Evolutionary conservation across 2,329 filamentous ascomycete species (phyloP).

Genomic region (Penicillium sp.): DNA sequence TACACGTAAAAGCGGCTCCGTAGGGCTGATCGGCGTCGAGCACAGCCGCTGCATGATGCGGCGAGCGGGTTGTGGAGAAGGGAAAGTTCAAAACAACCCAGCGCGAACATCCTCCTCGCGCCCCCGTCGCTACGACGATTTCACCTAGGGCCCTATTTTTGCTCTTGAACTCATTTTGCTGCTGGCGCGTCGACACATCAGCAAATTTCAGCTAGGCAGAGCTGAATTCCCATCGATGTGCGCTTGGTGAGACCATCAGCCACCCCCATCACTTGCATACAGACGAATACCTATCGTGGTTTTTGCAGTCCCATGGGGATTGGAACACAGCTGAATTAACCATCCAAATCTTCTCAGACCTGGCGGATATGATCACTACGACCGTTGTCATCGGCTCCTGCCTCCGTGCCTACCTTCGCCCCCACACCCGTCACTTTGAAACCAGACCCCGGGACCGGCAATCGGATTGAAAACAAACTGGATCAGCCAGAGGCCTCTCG

Average conservation of each 20-base stretch:
- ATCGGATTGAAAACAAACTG: slow-evolving; percentile 11
- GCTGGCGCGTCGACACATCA: slow-evolving; percentile 9
- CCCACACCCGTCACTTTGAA: slow-evolving; percentile 23
- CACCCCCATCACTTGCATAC: slow-evolving; percentile 16
- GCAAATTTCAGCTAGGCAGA: slow-evolving; percentile 16
- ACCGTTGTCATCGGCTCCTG: slow-evolving; percentile 32
- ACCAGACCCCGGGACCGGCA: slow-evolving; percentile 20
- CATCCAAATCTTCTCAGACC: slow-evolving; percentile 14
- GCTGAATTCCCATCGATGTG: slow-evolving; percentile 26
- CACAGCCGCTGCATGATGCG: slow-evolving; percentile 36
- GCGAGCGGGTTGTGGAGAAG: slow-evolving; percentile 35
- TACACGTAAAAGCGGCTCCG: slow-evolving; percentile 4
- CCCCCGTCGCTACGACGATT: background rate
- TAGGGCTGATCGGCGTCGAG: slow-evolving; percentile 37
- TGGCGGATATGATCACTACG: slow-evolving; percentile 35
- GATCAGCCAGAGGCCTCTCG: background rate
- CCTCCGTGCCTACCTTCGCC: slow-evolving; percentile 26
- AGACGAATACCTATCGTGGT: slow-evolving; percentile 4
- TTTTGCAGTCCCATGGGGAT: slow-evolving; percentile 8
- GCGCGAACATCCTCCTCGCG: slow-evolving; percentile 10
- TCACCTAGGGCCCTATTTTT: background rate
- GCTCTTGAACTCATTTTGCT: background rate
- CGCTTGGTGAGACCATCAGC: slow-evolving; percentile 19
- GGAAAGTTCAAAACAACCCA: slow-evolving; percentile 37
- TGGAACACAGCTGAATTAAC: slow-evolving; percentile 10